Conservation (phyloP, 768 basidiomycete species). For the Tephrocybe rancida region DNA sequence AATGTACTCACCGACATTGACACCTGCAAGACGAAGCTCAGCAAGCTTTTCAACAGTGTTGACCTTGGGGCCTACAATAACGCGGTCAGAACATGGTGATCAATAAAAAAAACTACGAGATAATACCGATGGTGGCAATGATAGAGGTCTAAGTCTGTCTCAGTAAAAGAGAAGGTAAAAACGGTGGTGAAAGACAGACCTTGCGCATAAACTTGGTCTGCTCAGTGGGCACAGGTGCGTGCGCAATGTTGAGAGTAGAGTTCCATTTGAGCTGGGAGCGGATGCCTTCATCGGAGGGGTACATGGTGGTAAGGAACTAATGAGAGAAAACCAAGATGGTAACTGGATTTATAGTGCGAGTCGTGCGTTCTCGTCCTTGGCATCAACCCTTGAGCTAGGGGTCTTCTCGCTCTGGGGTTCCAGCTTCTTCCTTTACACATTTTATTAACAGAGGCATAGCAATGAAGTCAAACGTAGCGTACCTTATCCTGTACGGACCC, state of each 20-base stretch:
- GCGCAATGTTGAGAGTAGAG: slow-evolving; percentile 74
- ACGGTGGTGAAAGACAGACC: slow-evolving; percentile 45
- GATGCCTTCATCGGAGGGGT: slow-evolving; percentile 53
- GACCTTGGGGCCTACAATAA: slow-evolving; percentile 80
- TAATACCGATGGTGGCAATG: slow-evolving; percentile 94
- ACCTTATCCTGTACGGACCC: slow-evolving; percentile 87
- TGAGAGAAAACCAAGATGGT: slow-evolving; percentile 22
- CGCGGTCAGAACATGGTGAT: slow-evolving; percentile 7
- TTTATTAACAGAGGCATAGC: background rate
- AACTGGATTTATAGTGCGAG: slow-evolving; percentile 9
- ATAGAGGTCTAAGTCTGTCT: slow-evolving; percentile 75
- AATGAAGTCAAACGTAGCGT: slow-evolving; percentile 1
- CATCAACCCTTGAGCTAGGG: slow-evolving; percentile 50
- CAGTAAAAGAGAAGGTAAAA: background rate
- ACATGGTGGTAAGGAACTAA: slow-evolving; percentile 42
- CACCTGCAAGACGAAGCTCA: slow-evolving; percentile 86
- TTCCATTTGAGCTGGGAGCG: slow-evolving; percentile 94
- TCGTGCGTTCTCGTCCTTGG: slow-evolving; percentile 38
- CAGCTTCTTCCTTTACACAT: slow-evolving; percentile 66
- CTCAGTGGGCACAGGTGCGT: slow-evolving; percentile 70
- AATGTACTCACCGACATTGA: slow-evolving; percentile 97
- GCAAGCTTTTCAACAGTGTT: slow-evolving; percentile 88
- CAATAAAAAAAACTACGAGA: slow-evolving; percentile 11
- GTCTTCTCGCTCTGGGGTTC: slow-evolving; percentile 61
- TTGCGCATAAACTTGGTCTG: slow-evolving; percentile 90